Percentiles rank a stretch among this genome's conserved stretches.
Conservation (phyloP, 495 filamentous ascomycete genomes). For the Talaromyces stipitatus region DNA sequence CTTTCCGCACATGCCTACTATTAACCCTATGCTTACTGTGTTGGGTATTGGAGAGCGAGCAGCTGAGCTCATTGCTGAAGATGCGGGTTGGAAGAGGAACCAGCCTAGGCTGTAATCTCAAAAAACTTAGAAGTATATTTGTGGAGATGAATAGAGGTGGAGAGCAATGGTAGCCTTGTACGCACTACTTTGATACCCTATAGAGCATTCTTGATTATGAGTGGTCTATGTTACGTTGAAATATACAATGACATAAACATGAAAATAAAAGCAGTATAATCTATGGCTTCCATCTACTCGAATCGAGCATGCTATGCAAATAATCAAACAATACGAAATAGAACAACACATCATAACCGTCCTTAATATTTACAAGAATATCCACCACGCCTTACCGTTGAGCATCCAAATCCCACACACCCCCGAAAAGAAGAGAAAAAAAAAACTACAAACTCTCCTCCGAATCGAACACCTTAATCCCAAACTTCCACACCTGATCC, state of each 20-base stretch:
- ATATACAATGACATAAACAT: background rate
- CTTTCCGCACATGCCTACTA: conserved; percentile 58
- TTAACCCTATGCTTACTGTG: conserved; percentile 64
- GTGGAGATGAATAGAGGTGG: background rate
- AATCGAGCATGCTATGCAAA: background rate
- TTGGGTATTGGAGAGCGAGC: conserved; percentile 56
- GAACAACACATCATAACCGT: background rate
- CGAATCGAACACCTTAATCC: conserved; percentile 40
- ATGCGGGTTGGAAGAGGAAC: conserved; percentile 51
- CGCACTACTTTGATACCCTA: background rate
- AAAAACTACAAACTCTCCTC: background rate
- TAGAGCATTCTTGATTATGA: background rate
- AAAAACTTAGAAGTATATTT: background rate
- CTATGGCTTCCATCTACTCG: background rate
- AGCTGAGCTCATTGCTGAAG: conserved; percentile 56
- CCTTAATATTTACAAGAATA: background rate
- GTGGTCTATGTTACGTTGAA: background rate
- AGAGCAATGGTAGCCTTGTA: background rate
- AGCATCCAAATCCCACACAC: too few species aligned
- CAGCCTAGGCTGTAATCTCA: conserved; percentile 35
- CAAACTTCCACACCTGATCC: conserved; percentile 75
- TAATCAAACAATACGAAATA: background rate
- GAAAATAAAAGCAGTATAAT: background rate
- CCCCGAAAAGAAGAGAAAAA: conserved; percentile 8
- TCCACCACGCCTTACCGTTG: background rate